Evolutionary conservation across 2,329 filamentous ascomycete species (phyloP).

Genomic region (Curvularia verruculosa): DNA sequence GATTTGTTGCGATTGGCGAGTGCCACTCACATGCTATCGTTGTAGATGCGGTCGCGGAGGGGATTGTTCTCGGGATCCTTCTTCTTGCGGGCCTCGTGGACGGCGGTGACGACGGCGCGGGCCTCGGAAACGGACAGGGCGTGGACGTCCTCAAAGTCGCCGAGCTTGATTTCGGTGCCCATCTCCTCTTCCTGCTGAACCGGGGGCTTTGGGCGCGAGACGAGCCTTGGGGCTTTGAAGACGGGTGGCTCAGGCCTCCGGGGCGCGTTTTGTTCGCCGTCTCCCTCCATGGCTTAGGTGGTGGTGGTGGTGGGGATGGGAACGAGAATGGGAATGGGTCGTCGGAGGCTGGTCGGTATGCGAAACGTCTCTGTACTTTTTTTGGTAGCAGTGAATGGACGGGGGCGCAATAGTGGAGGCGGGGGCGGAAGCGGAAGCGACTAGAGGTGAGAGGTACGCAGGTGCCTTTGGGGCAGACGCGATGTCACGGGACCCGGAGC

Average conservation of each 20-base stretch:
- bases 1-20: neutral
- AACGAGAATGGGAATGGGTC: too few species aligned
- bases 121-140: constrained; percentile 93
- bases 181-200: constrained; percentile 84
- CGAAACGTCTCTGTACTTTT: constrained; percentile 8
- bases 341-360: neutral
- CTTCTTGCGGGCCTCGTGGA: constrained; percentile 78
- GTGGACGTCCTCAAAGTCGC: constrained; percentile 91
- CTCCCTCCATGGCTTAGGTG: constrained; percentile 39
- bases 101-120: constrained; percentile 86
- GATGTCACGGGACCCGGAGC: neutral
- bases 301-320: neutral
- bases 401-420: neutral
- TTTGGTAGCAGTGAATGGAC: constrained; percentile 3
- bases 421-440: neutral
- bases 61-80: constrained; percentile 69
- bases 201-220: constrained; percentile 63
- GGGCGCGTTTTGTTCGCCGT: constrained; percentile 25
- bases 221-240: constrained; percentile 43
- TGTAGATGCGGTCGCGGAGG: constrained; percentile 78
- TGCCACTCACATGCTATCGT: constrained; percentile 46
- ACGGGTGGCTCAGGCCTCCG: constrained; percentile 27
- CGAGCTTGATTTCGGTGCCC: constrained; percentile 77
- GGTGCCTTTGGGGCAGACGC: neutral
- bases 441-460: neutral